A percentile compares a stretch with the other conserved stretches of the same genome.
Evolutionary conservation across 768 basidiomycete genomes (phyloP).

Genomic region (Leccinellum rugosiceps): DNA sequence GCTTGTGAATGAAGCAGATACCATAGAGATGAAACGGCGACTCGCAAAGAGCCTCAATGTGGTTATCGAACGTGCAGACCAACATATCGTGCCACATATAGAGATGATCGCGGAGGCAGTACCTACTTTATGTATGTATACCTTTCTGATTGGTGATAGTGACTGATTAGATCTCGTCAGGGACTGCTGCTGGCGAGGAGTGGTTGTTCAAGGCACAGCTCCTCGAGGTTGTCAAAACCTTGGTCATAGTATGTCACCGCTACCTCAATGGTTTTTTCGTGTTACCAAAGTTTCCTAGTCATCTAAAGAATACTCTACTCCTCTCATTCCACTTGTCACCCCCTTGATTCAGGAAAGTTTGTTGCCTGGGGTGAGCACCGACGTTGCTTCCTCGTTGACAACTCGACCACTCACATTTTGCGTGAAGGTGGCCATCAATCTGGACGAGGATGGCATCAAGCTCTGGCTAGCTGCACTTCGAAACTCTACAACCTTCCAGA

Average conservation of each 20-base stretch:
- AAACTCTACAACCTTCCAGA: conserved; percentile 55
- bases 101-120: conserved; percentile 59
- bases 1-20: conserved; percentile 70
- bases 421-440: conserved; percentile 56
- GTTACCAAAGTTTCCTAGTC: conserved; percentile 44
- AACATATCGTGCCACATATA: conserved; percentile 67
- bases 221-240: conserved; percentile 63
- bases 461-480: conserved; percentile 74
- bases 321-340: conserved; percentile 53
- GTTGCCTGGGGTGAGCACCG: conserved; percentile 45
- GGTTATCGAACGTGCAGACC: conserved; percentile 52
- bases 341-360: conserved; percentile 67
- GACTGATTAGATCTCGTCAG: conserved; percentile 36
- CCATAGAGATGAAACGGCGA: conserved; percentile 72
- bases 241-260: conserved; percentile 54
- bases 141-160: neutral
- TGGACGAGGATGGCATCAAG: conserved; percentile 75
- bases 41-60: conserved; percentile 67
- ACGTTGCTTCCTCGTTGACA: neutral
- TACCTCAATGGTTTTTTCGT: neutral
- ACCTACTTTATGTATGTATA: conserved; percentile 63
- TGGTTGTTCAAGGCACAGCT: conserved; percentile 71
- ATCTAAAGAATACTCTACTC: conserved; percentile 56
- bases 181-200: conserved; percentile 65
- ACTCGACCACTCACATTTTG: neutral